Percentiles rank a stretch among this genome's conserved stretches.
Evolutionary conservation across 2,329 filamentous ascomycete genomes (phyloP).

Genomic region (Exophiala sp.): DNA sequence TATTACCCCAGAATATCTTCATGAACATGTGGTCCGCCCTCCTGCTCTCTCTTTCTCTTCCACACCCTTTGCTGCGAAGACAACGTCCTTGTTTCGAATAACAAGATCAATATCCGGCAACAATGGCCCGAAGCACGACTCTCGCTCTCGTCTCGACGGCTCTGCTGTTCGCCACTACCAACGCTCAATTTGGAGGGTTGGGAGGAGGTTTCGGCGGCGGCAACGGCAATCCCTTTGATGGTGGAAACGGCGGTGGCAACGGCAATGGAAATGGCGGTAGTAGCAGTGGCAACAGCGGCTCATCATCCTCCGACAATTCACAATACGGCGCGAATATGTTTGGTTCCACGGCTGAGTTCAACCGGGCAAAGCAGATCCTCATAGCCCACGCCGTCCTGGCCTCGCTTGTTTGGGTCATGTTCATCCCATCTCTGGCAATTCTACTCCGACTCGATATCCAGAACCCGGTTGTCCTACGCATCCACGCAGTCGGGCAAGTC

Average conservation of each 20-base stretch:
- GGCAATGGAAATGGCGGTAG: constrained; percentile 6
- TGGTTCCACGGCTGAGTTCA: constrained; percentile 9
- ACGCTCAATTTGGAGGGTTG: constrained; percentile 10
- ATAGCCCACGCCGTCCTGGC: constrained; percentile 31
- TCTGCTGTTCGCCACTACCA: constrained; percentile 5
- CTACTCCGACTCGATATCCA: constrained; percentile 28
- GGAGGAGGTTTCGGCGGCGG: constrained; percentile 6
- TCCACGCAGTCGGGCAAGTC: constrained; percentile 31
- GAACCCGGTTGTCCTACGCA: constrained; percentile 23
- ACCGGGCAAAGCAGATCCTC: constrained; percentile 17
- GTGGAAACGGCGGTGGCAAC: constrained; percentile 2
- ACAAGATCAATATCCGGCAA: neutral
- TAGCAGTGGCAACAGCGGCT: constrained; percentile 4
- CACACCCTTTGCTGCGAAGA: neutral
- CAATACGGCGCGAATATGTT: constrained; percentile 6
- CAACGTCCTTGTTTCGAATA: neutral
- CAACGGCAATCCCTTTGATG: constrained; percentile 6
- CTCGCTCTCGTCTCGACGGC: constrained; percentile 5
- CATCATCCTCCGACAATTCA: constrained; percentile 1
- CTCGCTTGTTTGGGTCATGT: constrained; percentile 30
- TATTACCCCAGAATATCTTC: neutral
- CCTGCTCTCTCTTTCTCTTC: neutral
- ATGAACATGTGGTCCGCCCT: neutral
- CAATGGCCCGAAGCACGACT: constrained; percentile 5
- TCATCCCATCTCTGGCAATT: constrained; percentile 30